These are phyloP conservation scores for Naganishia antarctica DNA, from an alignment of 768 basidiomycete genomes.

Conservation along the genomic window DNA sequence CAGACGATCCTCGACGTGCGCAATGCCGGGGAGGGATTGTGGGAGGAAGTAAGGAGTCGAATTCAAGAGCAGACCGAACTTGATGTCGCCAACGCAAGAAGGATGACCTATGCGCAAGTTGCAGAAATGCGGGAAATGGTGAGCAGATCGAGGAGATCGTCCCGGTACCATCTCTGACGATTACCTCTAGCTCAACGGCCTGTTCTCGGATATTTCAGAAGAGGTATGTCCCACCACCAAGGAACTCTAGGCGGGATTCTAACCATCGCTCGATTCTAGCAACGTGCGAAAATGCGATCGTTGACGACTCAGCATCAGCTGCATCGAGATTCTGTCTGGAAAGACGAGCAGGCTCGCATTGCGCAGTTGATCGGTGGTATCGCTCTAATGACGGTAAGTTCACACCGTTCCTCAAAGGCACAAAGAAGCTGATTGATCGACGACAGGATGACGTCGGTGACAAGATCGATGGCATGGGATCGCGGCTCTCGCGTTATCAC, in stretches of 20 bases:
- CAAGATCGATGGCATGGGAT: neutral
- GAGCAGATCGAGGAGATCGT: neutral
- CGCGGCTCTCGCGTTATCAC: neutral
- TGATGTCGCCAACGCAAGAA: neutral
- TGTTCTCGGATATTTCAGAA: neutral
- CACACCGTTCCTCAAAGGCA: neutral
- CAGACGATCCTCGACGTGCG: neutral
- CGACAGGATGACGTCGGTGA: neutral
- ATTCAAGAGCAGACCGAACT: neutral
- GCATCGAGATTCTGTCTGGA: neutral
- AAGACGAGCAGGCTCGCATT: neutral
- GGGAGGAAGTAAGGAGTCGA: neutral
- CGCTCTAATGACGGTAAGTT: neutral
- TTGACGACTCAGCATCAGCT: neutral
- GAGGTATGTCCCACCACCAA: neutral
- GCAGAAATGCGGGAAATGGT: slow-evolving; percentile 3
- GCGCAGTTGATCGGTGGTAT: neutral
- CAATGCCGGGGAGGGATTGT: neutral
- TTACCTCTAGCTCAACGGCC: neutral
- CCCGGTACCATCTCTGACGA: neutral
- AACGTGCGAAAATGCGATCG: neutral
- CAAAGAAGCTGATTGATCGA: neutral
- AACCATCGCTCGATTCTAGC: neutral
- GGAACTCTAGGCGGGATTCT: neutral
- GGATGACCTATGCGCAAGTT: neutral